Evolutionary conservation across 805 yeast genomes (phyloP).

Genomic region (Lipomyces spencermartinsiae): DNA sequence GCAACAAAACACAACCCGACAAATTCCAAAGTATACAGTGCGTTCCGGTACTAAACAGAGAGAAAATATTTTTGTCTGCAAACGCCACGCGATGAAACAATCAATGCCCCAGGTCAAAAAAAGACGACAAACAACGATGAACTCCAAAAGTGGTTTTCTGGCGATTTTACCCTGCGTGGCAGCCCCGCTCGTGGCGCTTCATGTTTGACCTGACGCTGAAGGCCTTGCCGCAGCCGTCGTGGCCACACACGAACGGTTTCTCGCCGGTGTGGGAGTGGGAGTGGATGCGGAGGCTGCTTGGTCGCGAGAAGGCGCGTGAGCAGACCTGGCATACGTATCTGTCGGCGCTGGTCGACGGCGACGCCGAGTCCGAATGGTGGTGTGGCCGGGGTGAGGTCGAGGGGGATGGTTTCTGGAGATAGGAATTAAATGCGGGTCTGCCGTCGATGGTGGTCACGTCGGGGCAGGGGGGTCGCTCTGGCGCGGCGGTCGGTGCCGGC

Average conservation of each 20-base stretch:
- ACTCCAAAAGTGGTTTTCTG: too few species aligned
- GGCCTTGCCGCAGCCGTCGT: slow-evolving; percentile 69
- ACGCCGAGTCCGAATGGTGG: neutral
- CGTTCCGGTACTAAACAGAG: too few species aligned
- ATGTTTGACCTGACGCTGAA: slow-evolving; percentile 83
- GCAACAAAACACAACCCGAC: too few species aligned
- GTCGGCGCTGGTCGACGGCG: slow-evolving; percentile 16
- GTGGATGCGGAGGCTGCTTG: slow-evolving; percentile 82
- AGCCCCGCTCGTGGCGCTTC: slow-evolving; percentile 70
- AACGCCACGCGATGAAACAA: neutral
- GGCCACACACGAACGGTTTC: slow-evolving; percentile 71
- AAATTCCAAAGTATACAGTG: too few species aligned
- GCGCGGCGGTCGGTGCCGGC: neutral
- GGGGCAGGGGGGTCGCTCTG: neutral
- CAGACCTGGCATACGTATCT: slow-evolving; percentile 56
- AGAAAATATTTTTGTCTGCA: too few species aligned
- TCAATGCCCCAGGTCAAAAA: neutral
- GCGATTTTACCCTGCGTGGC: slow-evolving; percentile 29
- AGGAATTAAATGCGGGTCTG: neutral
- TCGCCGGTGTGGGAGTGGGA: slow-evolving; percentile 82
- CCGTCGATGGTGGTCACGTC: neutral
- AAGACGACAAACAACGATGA: neutral
- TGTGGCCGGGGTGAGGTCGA: neutral
- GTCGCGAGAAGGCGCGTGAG: slow-evolving; percentile 80
- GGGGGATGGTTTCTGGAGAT: neutral